Evolutionary conservation across 73 alveolate genomes (phyloP), one percentile per base, ranked within the genome.

Genomic region (Paramecium pentaurelia): DNA sequence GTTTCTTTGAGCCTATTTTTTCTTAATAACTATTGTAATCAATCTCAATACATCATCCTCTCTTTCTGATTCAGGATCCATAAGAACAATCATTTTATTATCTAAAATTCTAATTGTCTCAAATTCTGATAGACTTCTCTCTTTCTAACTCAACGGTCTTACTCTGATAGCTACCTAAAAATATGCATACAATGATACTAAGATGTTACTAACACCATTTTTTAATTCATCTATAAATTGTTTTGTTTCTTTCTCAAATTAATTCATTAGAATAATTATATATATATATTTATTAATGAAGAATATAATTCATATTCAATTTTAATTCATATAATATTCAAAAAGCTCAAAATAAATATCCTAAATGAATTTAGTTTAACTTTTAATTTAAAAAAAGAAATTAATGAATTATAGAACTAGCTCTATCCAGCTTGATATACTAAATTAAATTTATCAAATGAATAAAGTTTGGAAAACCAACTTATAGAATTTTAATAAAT

Each of bases 1-100:
- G 97, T 98, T 77, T 98, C 99, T 59, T 97, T 95, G 3, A 97
- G 70, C 59, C 99, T 89, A 93, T 97, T 96, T 92, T 98, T 98
- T 32, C 97, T 96, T 59, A 96, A 86, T 49, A 87, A 95, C 84
- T 95, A 85, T 77, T 90, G 25, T 42, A 86, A 95, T 44, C 77
- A 14, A 40, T 86, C 34, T 71, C 83, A 60, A 86, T 32, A 30
- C 88, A 87, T 86, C 93, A 64, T 87, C 64, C 18, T 59, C 86
- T 60, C 32, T 87, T 8, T 87, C 93, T 40, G 71, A 42, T 10
- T 64, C 88, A 22, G 96, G 96, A 71, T 93, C 96, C 10, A 91
- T 38, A 42, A 93, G 36, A 12, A 93, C 92, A 14, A 93, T 91
- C 68, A 93, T 90, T 28, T 80, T 92, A 32, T 47, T 85, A 32